These are phyloP conservation scores for Oxyria digyna DNA, from an alignment of 148 eudicot species.

Conservation along the genomic window DNA sequence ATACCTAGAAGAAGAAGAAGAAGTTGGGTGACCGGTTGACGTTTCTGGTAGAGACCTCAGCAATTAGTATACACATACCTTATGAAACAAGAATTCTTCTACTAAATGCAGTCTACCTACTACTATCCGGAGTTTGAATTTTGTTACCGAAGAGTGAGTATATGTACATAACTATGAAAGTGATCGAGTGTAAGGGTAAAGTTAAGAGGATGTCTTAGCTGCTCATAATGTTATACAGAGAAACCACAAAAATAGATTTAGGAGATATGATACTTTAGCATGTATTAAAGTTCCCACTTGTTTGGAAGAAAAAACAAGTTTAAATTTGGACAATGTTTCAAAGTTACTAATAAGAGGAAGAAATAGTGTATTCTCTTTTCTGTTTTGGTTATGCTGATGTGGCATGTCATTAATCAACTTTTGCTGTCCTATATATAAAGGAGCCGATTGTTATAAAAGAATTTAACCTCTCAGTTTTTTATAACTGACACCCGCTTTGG, in stretches of 20 bases:
- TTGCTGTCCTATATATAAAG: too few relatives aligned
- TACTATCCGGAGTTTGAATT: background rate
- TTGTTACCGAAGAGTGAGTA: background rate
- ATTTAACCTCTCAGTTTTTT: too few relatives aligned
- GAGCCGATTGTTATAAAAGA: too few relatives aligned
- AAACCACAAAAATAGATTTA: background rate
- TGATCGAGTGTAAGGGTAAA: background rate
- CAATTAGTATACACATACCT: background rate
- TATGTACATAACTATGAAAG: background rate
- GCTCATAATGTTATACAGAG: background rate
- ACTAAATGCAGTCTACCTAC: background rate
- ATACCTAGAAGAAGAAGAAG: conserved; percentile 22
- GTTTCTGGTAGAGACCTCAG: background rate
- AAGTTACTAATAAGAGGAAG: too few relatives aligned
- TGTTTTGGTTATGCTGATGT: too few relatives aligned
- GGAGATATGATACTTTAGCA: background rate
- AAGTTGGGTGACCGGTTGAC: background rate
- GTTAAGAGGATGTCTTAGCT: background rate
- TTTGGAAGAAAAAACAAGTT: too few relatives aligned
- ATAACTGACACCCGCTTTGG: too few relatives aligned
- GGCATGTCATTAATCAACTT: too few relatives aligned
- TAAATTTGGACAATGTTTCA: too few relatives aligned
- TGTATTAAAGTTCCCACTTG: too few relatives aligned
- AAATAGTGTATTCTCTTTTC: too few relatives aligned
- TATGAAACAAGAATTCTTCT: background rate